These are phyloP conservation scores for Monosporascus sp. DNA, from an alignment of 2,329 filamentous ascomycete species.

Conservation along the genomic window DNA sequence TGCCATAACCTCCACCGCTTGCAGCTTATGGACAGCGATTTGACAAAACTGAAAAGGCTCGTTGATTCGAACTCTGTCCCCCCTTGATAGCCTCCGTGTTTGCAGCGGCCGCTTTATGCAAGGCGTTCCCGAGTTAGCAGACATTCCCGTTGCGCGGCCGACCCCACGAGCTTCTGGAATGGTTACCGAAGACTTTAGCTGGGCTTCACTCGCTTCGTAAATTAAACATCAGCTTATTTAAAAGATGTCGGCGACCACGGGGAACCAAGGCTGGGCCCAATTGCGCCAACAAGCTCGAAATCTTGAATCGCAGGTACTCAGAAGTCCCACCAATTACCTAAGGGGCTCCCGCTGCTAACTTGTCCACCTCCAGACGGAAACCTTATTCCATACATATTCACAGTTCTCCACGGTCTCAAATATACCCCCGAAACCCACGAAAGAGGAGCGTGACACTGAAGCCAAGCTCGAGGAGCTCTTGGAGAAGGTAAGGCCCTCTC, in stretches of 20 bases:
- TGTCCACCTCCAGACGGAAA: constrained; percentile 62
- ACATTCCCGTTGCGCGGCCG: too few relatives aligned
- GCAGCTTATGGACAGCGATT: too few relatives aligned
- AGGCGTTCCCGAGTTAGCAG: too few relatives aligned
- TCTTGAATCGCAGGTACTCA: constrained; percentile 77
- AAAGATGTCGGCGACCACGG: constrained; percentile 45
- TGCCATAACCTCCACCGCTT: too few relatives aligned
- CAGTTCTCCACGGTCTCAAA: constrained; percentile 79
- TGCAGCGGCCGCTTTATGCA: too few relatives aligned
- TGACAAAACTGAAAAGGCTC: too few relatives aligned
- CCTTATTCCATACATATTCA: constrained; percentile 77
- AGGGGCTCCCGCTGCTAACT: constrained; percentile 1
- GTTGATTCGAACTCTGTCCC: too few relatives aligned
- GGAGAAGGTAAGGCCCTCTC: constrained; percentile 56
- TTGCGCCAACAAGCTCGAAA: constrained; percentile 86
- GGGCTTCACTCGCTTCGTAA: not conserved
- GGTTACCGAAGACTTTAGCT: not conserved
- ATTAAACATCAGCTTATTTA: not conserved
- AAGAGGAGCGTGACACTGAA: constrained; percentile 78
- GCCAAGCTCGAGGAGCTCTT: constrained; percentile 77
- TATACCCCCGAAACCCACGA: constrained; percentile 75
- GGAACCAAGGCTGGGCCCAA: constrained; percentile 78
- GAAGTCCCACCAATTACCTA: not conserved
- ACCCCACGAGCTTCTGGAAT: not conserved
- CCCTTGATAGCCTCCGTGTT: too few relatives aligned